Percentiles rank a stretch among this genome's conserved stretches.
Conservation (phyloP, 2,329 filamentous ascomycete species). For the Ceratocystis destructans region DNA sequence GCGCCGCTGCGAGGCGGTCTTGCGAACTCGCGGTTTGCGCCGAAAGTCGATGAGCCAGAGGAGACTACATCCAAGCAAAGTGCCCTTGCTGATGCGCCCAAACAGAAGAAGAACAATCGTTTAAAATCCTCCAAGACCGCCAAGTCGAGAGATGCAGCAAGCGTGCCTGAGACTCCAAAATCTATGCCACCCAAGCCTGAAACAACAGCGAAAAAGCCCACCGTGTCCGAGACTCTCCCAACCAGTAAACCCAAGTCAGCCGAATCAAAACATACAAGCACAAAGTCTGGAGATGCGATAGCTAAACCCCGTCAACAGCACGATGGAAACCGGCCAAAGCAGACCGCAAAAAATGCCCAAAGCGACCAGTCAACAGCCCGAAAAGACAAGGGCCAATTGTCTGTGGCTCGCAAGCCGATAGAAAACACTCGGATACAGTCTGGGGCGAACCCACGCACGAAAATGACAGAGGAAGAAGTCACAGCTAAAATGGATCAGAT, state of each 20-base stretch:
- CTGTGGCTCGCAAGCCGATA: conserved; percentile 21
- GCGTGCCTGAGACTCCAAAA: conserved; percentile 12
- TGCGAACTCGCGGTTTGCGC: conserved; percentile 16
- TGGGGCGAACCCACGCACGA: conserved; percentile 45
- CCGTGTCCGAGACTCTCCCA: not conserved
- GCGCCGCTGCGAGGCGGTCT: conserved; percentile 7
- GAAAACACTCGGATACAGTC: conserved; percentile 36
- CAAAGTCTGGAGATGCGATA: not conserved
- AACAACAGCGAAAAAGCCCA: not conserved
- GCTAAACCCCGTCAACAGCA: not conserved
- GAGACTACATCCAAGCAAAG: conserved; percentile 15
- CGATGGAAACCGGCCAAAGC: conserved; percentile 2
- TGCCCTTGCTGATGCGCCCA: conserved; percentile 17
- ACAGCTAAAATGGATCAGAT: conserved; percentile 47
- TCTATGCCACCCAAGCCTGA: not conserved
- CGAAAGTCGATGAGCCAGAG: conserved; percentile 18
- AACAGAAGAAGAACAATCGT: conserved; percentile 11
- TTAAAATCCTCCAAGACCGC: conserved; percentile 11
- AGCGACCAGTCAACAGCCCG: not conserved
- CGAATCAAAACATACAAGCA: not conserved
- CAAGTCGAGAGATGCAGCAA: conserved; percentile 9
- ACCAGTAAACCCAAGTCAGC: not conserved
- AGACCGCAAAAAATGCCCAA: not conserved
- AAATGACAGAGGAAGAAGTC: conserved; percentile 46
- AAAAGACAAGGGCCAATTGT: not conserved